These are phyloP conservation scores for Phialophora expanda DNA, from an alignment of 2,329 filamentous ascomycete genomes.

Conservation along the genomic window DNA sequence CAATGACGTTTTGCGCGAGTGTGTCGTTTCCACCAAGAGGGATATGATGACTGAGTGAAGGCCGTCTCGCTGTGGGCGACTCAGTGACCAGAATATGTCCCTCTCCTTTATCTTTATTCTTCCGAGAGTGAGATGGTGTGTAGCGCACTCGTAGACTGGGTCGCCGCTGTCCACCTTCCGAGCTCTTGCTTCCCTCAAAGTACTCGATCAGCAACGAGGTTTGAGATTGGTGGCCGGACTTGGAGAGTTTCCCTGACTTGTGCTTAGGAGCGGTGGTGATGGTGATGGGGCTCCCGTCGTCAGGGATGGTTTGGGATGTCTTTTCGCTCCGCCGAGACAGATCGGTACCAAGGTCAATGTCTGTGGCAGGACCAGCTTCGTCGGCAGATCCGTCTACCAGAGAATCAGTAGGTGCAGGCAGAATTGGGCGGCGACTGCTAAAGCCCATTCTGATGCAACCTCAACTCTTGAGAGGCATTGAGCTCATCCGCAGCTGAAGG, in stretches of 20 bases:
- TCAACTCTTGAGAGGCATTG: conserved; percentile 26
- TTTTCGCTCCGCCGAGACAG: conserved; percentile 57
- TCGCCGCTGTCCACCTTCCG: conserved; percentile 64
- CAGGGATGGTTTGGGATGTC: conserved; percentile 57
- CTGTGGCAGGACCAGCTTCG: conserved; percentile 52
- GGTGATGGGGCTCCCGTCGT: conserved; percentile 77
- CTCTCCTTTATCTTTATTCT: conserved; percentile 58
- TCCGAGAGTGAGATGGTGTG: conserved; percentile 70
- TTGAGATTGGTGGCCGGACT: conserved; percentile 68
- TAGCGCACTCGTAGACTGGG: conserved; percentile 82
- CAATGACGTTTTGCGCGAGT: conserved; percentile 57
- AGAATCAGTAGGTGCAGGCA: conserved; percentile 58
- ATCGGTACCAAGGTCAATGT: conserved; percentile 55
- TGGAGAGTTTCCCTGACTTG: conserved; percentile 64
- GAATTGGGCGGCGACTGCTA: conserved; percentile 54
- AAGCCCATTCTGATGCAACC: conserved; percentile 52
- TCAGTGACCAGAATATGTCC: conserved; percentile 89
- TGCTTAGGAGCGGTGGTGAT: conserved; percentile 77
- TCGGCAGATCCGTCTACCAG: conserved; percentile 46
- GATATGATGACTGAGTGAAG: conserved; percentile 71
- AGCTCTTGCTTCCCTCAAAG: conserved; percentile 77
- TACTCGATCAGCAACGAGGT: conserved; percentile 94
- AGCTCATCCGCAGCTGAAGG: conserved; percentile 19
- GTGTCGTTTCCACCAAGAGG: conserved; percentile 58
- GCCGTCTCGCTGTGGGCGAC: conserved; percentile 72